These are phyloP conservation scores for Alternaria novae-zelandiae DNA, from an alignment of 2,329 filamentous ascomycete genomes.

Conservation along the genomic window DNA sequence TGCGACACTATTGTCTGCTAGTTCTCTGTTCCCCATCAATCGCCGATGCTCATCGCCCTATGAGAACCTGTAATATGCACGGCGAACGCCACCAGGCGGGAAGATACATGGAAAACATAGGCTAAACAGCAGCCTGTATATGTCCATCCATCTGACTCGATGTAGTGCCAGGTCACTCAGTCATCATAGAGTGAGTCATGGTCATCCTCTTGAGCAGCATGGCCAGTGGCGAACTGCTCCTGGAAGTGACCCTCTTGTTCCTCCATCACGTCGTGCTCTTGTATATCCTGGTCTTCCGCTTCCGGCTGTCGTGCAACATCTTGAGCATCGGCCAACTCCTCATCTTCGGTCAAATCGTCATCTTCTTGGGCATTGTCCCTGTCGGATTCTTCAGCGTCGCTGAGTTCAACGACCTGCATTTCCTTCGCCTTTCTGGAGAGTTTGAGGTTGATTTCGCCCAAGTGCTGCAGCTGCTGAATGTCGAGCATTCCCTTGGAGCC, in stretches of 20 bases:
- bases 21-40: background rate
- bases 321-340: background rate
- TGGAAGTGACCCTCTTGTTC: constrained; percentile 28
- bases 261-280: constrained; percentile 3
- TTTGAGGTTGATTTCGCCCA: constrained; percentile 47
- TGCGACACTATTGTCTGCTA: background rate
- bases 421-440: constrained; percentile 30
- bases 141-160: background rate
- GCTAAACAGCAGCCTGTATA: background rate
- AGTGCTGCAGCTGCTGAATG: constrained; percentile 64
- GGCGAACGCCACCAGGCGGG: background rate
- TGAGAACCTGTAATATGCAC: background rate
- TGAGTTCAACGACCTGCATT: constrained; percentile 19
- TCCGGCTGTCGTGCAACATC: background rate
- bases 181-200: constrained; percentile 31
- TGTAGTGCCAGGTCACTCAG: constrained; percentile 11
- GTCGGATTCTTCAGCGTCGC: constrained; percentile 9
- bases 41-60: background rate
- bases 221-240: constrained; percentile 32
- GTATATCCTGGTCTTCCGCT: constrained; percentile 3
- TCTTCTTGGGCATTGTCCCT: background rate
- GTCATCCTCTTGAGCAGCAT: constrained; percentile 16
- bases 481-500: constrained; percentile 66
- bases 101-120: background rate
- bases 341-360: background rate